phyloP scores from a whole-genome alignment of 2,329 filamentous ascomycete species.

The Fusarium protoensiforme region DNA sequence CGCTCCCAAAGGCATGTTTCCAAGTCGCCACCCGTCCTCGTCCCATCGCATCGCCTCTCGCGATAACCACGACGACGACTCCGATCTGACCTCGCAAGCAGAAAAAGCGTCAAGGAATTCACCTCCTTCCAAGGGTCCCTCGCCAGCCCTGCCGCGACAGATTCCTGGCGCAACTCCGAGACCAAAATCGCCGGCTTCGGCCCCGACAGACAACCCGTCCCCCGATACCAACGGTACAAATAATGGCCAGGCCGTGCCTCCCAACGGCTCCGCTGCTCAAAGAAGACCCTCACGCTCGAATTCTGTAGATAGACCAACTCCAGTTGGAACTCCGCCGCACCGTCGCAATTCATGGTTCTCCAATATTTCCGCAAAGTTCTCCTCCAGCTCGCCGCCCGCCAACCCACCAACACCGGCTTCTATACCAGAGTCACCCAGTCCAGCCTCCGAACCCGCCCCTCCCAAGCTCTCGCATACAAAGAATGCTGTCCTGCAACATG shows the following conservation, averaged over 20 bases:
- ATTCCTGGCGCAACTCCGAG: conserved; percentile 45
- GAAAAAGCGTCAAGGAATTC: conserved; percentile 47
- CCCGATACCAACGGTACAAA: conserved; percentile 26
- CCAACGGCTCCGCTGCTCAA: conserved; percentile 38
- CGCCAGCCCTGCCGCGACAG: conserved; percentile 47
- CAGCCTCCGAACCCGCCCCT: conserved; percentile 54
- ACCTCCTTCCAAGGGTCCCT: conserved; percentile 41
- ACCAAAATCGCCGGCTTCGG: conserved; percentile 43
- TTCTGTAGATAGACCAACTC: conserved; percentile 49
- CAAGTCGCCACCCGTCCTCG: conserved; percentile 36
- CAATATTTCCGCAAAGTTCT: conserved; percentile 93
- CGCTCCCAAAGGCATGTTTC: conserved; percentile 78
- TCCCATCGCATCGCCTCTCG: conserved; percentile 3
- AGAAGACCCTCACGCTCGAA: conserved; percentile 47
- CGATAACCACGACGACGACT: not conserved
- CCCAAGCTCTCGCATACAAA: conserved; percentile 63
- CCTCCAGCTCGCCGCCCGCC: conserved; percentile 50
- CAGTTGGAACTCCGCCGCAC: conserved; percentile 52
- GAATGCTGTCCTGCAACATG: conserved; percentile 70
- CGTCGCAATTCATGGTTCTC: conserved; percentile 91
- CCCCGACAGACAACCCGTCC: conserved; percentile 31
- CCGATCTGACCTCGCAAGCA: conserved; percentile 23
- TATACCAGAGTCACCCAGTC: conserved; percentile 40
- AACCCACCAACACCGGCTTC: conserved; percentile 46
- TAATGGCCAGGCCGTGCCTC: conserved; percentile 38